Base-by-base conservation (phyloP, 495 filamentous ascomycete genomes). In the Podospora sp. region DNA sequence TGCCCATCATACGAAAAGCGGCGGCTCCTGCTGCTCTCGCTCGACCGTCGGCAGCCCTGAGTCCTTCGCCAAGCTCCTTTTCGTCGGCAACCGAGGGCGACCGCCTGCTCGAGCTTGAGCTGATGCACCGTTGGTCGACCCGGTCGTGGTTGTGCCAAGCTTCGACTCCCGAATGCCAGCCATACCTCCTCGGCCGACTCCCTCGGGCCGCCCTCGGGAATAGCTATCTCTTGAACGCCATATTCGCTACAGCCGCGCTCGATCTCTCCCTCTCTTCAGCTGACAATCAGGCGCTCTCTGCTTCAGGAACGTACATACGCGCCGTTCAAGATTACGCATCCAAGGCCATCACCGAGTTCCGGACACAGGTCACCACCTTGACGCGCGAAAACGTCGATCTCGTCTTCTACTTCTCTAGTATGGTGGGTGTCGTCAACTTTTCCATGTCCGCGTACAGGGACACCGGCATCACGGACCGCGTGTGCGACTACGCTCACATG, bases 91-190 rank as follows among this genome's bases (percentile, higher is more conserved):
- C 62, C 16, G 16, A n/a, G 3, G 5, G 53, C 27, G 22, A 58
- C 63, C 63, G 63, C 2, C 63, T 59, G 12, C 63, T 65, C 20
- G 63, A 65, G 46, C 52, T 65, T 2, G 63, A 65, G 26, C 63
- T 65, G 18, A 58, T 65, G 36, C 63, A 65, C 53, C 63, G 63
- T 3, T 65, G 63, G 63, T 22, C 63, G 27, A 65, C 35, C 12
- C 27, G 35, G 1, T 58, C 63, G n/a, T 65, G 63, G 63, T 49
- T 29, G 8, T 29, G 16, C 29, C 46, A 46, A 12, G 8, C 12
- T 4, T 18, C 26, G 9, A 65, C 46, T 20, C 63, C 63, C 0
- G n/a, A 65, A 24, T 65, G 63, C 63, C 52, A 65, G 14, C 27
- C 52, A 20, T 65, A 65, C 33, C 63, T 65, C 18, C 6, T 50